A percentile compares a stretch with the other conserved stretches of the same genome.
Evolutionary conservation across 177 flowering plant species (phyloP).

Genomic region (Vitis hybrid): DNA sequence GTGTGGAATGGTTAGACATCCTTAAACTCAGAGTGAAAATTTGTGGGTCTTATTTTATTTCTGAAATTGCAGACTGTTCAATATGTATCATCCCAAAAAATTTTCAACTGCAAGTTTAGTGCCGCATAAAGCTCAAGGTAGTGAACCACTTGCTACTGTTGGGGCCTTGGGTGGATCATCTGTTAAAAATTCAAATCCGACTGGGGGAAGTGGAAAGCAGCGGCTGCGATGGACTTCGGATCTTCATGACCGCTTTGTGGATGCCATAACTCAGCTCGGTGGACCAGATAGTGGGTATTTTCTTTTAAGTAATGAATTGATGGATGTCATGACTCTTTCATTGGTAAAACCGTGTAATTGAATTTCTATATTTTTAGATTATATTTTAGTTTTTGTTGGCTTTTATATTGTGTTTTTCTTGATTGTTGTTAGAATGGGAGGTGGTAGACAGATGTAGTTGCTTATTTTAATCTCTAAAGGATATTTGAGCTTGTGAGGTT

Average conservation of each 20-base stretch:
- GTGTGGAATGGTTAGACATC: too few species aligned
- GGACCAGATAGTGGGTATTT: constrained; percentile 79
- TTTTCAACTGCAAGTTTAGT: constrained; percentile 45
- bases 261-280: constrained; percentile 72
- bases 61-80: constrained; percentile 22
- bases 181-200: constrained; percentile 30
- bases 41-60: background rate
- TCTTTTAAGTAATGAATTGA: constrained; percentile 3
- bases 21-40: background rate
- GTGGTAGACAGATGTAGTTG: too few species aligned
- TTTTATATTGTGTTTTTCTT: too few species aligned
- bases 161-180: constrained; percentile 35
- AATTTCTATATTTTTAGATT: background rate
- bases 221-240: constrained; percentile 70
- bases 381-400: background rate
- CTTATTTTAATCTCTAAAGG: too few species aligned
- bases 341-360: background rate
- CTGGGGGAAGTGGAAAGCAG: constrained; percentile 61
- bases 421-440: too few species aligned
- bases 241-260: constrained; percentile 72
- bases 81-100: constrained; percentile 63
- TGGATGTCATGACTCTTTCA: too few species aligned
- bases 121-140: constrained; percentile 44
- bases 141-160: constrained; percentile 35
- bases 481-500: too few species aligned